Evolutionary conservation across 345 rosid genomes (phyloP).

Genomic region (Salix caprea): DNA sequence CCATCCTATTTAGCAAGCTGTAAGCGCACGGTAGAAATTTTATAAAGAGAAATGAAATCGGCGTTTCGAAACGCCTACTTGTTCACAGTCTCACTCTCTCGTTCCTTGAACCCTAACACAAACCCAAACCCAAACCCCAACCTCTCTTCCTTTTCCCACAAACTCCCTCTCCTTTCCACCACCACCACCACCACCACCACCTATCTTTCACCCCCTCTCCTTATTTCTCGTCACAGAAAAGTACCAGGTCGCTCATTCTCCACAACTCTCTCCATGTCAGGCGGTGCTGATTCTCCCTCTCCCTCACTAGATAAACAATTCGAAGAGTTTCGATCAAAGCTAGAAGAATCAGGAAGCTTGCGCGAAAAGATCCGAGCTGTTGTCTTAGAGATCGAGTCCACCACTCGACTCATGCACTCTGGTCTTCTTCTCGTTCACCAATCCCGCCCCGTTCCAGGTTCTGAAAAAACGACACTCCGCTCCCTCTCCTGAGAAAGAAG

Average conservation of each 20-base stretch:
- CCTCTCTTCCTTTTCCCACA: neutral
- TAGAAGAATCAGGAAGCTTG: slow-evolving; percentile 68
- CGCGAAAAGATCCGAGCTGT: slow-evolving; percentile 70
- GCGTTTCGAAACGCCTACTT: slow-evolving; percentile 12
- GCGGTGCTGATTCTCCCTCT: slow-evolving; percentile 33
- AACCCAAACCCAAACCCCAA: neutral
- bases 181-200: neutral
- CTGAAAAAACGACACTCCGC: neutral
- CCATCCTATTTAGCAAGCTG: no score
- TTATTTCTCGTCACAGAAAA: neutral
- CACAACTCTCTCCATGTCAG: slow-evolving; percentile 44
- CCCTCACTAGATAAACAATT: slow-evolving; percentile 67
- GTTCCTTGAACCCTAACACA: neutral
- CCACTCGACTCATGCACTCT: slow-evolving; percentile 64
- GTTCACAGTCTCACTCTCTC: neutral
- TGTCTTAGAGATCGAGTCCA: slow-evolving; percentile 71
- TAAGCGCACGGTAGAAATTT: neutral
- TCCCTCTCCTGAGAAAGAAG: neutral
- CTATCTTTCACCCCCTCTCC: neutral
- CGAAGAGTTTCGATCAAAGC: slow-evolving; percentile 60
- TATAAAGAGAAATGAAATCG: slow-evolving; percentile 1
- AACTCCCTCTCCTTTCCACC: neutral
- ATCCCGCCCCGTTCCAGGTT: slow-evolving; percentile 80
- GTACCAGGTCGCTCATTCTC: neutral
- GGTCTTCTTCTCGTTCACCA: slow-evolving; percentile 81